A percentile compares a stretch with the other conserved stretches of the same genome.
Evolutionary conservation across 1,139 yeast species (phyloP).

Genomic region (Pichia sp.): DNA sequence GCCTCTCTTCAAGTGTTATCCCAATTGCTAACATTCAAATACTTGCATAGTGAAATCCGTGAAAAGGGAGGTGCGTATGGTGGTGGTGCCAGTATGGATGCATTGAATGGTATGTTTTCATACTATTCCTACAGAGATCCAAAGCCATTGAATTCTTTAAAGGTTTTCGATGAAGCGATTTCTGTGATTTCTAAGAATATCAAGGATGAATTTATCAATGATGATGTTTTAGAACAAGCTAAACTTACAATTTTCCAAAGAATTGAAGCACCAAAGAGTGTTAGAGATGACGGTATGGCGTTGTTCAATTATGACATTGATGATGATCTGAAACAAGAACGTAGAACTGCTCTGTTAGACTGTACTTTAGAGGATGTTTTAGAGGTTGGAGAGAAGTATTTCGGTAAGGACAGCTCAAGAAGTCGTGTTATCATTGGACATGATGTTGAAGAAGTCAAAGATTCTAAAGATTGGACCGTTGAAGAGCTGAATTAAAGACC

Average conservation of each 20-base stretch:
- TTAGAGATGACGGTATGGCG: conserved; percentile 72
- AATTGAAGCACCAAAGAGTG: conserved; percentile 86
- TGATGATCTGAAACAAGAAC: conserved; percentile 75
- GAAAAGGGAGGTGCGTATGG: conserved; percentile 99
- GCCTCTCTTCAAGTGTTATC: conserved; percentile 84
- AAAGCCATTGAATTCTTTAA: conserved; percentile 67
- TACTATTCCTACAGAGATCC: conserved; percentile 96
- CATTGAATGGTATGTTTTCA: conserved; percentile 75
- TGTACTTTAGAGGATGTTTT: conserved; percentile 62
- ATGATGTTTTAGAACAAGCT: conserved; percentile 79
- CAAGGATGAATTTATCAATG: conserved; percentile 38
- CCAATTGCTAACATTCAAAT: conserved; percentile 76
- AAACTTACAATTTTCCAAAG: conserved; percentile 88
- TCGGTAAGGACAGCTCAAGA: conserved; percentile 35
- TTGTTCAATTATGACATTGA: conserved; percentile 68
- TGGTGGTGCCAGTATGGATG: conserved; percentile 86
- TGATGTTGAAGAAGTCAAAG: conserved; percentile 12
- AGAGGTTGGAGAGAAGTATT: conserved; percentile 61
- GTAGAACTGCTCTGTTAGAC: conserved; percentile 72
- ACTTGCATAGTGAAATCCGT: conserved; percentile 84
- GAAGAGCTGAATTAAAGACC: conserved; percentile 10
- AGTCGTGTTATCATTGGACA: conserved; percentile 52
- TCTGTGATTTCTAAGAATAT: conserved; percentile 50
- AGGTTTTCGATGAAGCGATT: conserved; percentile 59
- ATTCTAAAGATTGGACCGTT: conserved; percentile 16